Percentiles rank a stretch among this genome's conserved stretches.
Conservation (phyloP, 306 rosid genomes). For the Arachis hypogaea region DNA sequence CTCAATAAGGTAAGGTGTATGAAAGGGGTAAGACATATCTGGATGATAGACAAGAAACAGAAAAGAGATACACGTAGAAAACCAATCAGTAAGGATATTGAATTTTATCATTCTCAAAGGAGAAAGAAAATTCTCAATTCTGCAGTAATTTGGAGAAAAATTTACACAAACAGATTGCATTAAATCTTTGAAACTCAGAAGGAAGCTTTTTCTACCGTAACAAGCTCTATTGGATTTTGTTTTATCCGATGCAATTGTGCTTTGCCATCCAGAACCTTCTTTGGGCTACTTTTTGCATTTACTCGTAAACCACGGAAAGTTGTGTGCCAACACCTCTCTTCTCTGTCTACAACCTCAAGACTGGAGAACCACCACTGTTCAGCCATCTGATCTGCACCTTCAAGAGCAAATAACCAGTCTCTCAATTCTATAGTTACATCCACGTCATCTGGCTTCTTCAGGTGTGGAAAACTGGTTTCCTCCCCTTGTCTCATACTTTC, state of each 20-base stretch:
- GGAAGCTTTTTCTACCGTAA: conserved; percentile 59
- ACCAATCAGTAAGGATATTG: conserved; percentile 10
- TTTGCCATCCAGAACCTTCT: conserved; percentile 52
- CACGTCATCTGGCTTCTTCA: conserved; percentile 86
- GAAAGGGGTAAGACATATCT: conserved; percentile 26
- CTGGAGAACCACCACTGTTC: conserved; percentile 72
- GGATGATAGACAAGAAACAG: conserved; percentile 16
- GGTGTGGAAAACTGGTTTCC: conserved; percentile 54
- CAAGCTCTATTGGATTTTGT: conserved; percentile 68
- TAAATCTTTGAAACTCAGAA: conserved; percentile 31
- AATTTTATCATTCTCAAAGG: conserved; percentile 30
- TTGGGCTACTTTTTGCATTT: conserved; percentile 70
- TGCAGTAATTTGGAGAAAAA: conserved; percentile 23
- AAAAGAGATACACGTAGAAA: conserved; percentile 25
- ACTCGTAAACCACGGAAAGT: conserved; percentile 67
- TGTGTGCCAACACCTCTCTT: conserved; percentile 91
- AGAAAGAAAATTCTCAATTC: conserved; percentile 22
- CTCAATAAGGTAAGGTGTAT: conserved; percentile 26
- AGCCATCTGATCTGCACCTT: conserved; percentile 78
- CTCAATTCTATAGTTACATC: conserved; percentile 74
- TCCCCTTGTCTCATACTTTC: conserved; percentile 53
- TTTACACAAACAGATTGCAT: neutral
- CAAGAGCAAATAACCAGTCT: conserved; percentile 97
- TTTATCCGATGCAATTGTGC: conserved; percentile 42
- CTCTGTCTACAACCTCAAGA: conserved; percentile 65